Evolutionary conservation across 2,329 filamentous ascomycete species (phyloP).

Genomic region (Fulvia fulva): DNA sequence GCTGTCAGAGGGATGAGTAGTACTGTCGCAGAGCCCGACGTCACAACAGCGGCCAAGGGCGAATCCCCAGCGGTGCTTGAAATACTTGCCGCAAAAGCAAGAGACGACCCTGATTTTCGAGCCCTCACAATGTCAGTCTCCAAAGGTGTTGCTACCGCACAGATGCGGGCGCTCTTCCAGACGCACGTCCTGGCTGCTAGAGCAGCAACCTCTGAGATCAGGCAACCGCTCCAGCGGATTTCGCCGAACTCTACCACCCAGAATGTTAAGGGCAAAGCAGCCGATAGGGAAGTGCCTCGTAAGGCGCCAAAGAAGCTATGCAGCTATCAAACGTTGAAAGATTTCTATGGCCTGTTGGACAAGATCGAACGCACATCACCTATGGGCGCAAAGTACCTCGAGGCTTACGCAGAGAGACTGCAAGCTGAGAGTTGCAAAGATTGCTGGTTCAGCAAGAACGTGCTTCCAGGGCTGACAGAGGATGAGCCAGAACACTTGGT

Average conservation of each 20-base stretch:
- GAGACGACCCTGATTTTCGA: background rate
- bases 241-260: conserved; percentile 5
- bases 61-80: background rate
- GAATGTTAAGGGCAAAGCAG: background rate
- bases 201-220: background rate
- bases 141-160: background rate
- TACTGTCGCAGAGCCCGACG: background rate
- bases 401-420: conserved; percentile 21
- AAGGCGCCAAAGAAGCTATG: background rate
- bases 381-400: conserved; percentile 17
- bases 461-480: background rate
- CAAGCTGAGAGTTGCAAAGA: conserved; percentile 16
- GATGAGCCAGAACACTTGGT: background rate
- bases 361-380: conserved; percentile 21
- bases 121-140: background rate
- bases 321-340: conserved; percentile 12
- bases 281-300: background rate
- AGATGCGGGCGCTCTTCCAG: background rate
- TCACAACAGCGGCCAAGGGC: background rate
- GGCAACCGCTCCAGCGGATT: conserved; percentile 2
- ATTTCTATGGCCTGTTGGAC: conserved; percentile 21
- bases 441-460: conserved; percentile 18
- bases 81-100: background rate
- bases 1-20: background rate
- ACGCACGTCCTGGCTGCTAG: background rate